A percentile compares a stretch with the other conserved stretches of the same genome.
Conservation (phyloP, 2,329 filamentous ascomycete genomes). For the Chaetomiaceae sp. region DNA sequence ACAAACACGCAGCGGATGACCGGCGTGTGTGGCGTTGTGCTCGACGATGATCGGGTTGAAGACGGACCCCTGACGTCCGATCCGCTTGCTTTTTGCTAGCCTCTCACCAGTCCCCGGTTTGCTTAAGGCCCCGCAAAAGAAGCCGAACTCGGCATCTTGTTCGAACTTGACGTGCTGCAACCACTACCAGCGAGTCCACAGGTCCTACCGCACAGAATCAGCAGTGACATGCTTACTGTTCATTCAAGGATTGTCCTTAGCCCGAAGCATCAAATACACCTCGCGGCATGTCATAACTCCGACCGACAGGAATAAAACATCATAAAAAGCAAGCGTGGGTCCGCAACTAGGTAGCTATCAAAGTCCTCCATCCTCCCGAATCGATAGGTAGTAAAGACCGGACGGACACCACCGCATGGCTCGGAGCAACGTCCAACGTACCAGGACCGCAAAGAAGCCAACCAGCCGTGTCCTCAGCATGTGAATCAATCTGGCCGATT, state of each 20-base stretch:
- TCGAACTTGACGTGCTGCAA: too few species aligned
- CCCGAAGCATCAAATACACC: too few species aligned
- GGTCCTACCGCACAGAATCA: too few species aligned
- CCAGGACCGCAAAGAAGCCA: conserved; percentile 11
- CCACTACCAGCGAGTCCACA: too few species aligned
- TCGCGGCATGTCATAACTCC: neutral
- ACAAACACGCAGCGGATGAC: too few species aligned
- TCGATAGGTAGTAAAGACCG: conserved; percentile 24
- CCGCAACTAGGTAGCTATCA: conserved; percentile 20
- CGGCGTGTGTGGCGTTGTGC: too few species aligned
- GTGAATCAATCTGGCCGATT: conserved; percentile 16
- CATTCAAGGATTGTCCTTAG: too few species aligned
- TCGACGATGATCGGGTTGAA: too few species aligned
- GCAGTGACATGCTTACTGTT: too few species aligned
- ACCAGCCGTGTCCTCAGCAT: conserved; percentile 17
- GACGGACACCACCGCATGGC: conserved; percentile 22
- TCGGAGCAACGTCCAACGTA: conserved; percentile 13
- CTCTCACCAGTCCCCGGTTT: neutral
- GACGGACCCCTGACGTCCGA: conserved; percentile 1
- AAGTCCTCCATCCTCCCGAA: conserved; percentile 13
- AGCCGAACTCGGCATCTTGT: conserved; percentile 22
- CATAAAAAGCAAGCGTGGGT: conserved; percentile 20
- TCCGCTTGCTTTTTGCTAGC: neutral
- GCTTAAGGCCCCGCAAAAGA: conserved; percentile 11
- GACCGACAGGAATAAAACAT: neutral